A percentile compares a stretch with the other conserved stretches of the same genome.
phyloP scores from a whole-genome alignment of 768 basidiomycete genomes.

The Mycena vulgaris region DNA sequence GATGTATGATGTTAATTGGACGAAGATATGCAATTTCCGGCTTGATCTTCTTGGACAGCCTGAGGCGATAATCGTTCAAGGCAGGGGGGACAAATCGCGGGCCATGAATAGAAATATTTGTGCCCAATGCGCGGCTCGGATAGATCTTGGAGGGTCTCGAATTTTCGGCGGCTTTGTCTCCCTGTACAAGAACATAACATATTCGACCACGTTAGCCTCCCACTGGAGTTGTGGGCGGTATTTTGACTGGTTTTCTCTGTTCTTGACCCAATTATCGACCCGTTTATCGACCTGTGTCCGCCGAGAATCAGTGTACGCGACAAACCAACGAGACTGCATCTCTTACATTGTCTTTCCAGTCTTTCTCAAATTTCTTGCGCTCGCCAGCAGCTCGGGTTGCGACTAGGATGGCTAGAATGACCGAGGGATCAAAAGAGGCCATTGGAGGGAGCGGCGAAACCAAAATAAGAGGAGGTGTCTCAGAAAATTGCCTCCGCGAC shows the following conservation, averaged over 20 bases:
- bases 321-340: background rate
- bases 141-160: background rate
- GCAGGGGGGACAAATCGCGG: slow-evolving; percentile 2
- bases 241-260: background rate
- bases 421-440: slow-evolving; percentile 7
- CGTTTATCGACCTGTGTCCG: background rate
- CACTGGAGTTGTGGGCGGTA: background rate
- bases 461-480: slow-evolving; percentile 11
- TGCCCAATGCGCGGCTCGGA: background rate
- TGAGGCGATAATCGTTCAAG: background rate
- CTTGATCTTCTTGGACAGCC: background rate
- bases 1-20: slow-evolving; percentile 42
- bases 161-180: background rate
- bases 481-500: background rate
- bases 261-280: background rate
- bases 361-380: slow-evolving; percentile 1
- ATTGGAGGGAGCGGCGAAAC: background rate
- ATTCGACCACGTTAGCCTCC: slow-evolving; percentile 7
- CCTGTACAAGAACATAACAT: background rate
- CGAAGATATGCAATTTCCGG: slow-evolving; percentile 38
- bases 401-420: background rate
- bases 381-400: background rate
- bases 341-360: background rate
- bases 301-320: background rate
- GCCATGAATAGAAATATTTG: background rate